Conservation (phyloP, 768 basidiomycete genomes). For the Hemileccinum impolitum region DNA sequence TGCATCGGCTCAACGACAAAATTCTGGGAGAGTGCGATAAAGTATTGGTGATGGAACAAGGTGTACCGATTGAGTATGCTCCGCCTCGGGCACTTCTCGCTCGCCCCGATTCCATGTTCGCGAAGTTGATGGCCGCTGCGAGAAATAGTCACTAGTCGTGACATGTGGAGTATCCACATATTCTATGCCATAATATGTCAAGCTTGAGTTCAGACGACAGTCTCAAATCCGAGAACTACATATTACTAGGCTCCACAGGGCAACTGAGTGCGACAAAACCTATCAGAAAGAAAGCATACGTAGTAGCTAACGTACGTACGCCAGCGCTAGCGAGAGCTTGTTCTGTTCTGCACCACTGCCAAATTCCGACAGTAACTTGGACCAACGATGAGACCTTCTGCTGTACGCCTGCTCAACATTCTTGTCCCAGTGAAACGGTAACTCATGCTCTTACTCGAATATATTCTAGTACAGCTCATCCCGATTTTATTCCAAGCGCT, state of each 20-base stretch:
- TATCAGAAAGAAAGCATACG: too few relatives aligned
- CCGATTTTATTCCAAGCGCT: slow-evolving; percentile 46
- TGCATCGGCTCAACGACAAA: slow-evolving; percentile 30
- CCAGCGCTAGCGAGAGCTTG: too few relatives aligned
- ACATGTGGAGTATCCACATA: too few relatives aligned
- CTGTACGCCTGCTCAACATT: slow-evolving; percentile 73
- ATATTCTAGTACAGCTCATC: neutral
- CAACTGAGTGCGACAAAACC: too few relatives aligned
- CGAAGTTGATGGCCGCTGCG: slow-evolving; percentile 26
- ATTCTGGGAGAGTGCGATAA: slow-evolving; percentile 30
- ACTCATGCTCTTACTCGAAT: neutral
- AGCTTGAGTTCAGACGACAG: too few relatives aligned
- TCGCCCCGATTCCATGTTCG: slow-evolving; percentile 26
- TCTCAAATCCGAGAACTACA: too few relatives aligned
- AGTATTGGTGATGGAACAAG: slow-evolving; percentile 38
- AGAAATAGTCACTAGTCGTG: slow-evolving; percentile 12
- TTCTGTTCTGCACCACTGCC: slow-evolving; percentile 5
- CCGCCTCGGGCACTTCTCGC: slow-evolving; percentile 21
- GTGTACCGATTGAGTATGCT: slow-evolving; percentile 27
- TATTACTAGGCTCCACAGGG: too few relatives aligned
- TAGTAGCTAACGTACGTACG: too few relatives aligned
- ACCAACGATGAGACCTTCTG: slow-evolving; percentile 67
- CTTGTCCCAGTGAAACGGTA: slow-evolving; percentile 94
- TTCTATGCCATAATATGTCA: too few relatives aligned
- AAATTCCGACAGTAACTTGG: slow-evolving; percentile 14